Conservation (phyloP, 106 monocot species). For the Alisma plantagoaquatica region DNA sequence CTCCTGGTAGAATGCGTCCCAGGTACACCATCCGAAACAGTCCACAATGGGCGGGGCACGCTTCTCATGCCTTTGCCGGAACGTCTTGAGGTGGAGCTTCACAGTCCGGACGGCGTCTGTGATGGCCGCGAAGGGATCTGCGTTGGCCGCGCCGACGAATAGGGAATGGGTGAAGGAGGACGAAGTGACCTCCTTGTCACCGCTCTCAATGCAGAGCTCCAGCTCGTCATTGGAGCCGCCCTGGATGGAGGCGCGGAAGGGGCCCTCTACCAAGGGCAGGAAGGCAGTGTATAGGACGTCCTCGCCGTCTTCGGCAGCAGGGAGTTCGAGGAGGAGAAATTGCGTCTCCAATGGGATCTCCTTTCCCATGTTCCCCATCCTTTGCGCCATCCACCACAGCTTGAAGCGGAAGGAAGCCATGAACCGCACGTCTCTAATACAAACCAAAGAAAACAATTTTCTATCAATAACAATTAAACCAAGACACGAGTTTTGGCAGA, state of each 20-base stretch:
- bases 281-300: constrained; percentile 42
- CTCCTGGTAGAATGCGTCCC: constrained; percentile 95
- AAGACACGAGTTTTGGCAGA: no score
- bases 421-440: constrained; percentile 10
- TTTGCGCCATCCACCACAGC: constrained; percentile 22
- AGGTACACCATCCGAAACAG: constrained; percentile 94
- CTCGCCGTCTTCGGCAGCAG: background rate
- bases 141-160: constrained; percentile 45
- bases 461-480: no score
- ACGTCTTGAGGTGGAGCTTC: constrained; percentile 52
- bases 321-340: constrained; percentile 39
- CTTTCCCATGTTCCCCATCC: constrained; percentile 7
- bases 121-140: constrained; percentile 79
- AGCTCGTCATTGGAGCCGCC: constrained; percentile 46
- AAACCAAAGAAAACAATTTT: no score
- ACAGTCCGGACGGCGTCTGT: constrained; percentile 53
- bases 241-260: constrained; percentile 73
- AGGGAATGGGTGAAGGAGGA: constrained; percentile 34
- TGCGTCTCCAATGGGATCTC: constrained; percentile 18
- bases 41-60: constrained; percentile 60
- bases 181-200: constrained; percentile 32
- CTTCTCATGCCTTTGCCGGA: constrained; percentile 58
- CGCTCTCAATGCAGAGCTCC: constrained; percentile 77
- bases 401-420: constrained; percentile 17
- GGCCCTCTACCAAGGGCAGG: constrained; percentile 66